Percentiles rank a stretch among this genome's conserved stretches.
Conservation (phyloP, 1,284 basidiomycete genomes). For the Pseudozyma pruni region DNA sequence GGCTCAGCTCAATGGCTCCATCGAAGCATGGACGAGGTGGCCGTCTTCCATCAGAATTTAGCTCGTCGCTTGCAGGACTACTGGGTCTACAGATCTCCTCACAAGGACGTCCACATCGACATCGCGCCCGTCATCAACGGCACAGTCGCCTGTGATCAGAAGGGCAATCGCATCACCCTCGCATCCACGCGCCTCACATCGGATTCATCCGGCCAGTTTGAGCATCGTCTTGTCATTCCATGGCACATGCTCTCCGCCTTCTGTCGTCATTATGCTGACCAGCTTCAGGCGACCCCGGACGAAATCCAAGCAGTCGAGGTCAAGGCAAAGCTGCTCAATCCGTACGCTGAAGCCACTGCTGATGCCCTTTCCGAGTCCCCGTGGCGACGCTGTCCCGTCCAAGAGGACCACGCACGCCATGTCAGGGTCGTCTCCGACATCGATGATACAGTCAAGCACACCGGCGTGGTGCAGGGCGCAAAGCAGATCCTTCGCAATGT, state of each 20-base stretch:
- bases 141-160: slow-evolving; percentile 14
- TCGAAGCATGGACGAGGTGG: slow-evolving; percentile 50
- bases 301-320: slow-evolving; percentile 43
- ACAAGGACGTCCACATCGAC: slow-evolving; percentile 50
- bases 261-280: slow-evolving; percentile 29
- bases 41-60: slow-evolving; percentile 49
- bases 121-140: slow-evolving; percentile 46
- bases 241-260: slow-evolving; percentile 53
- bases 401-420: slow-evolving; percentile 33
- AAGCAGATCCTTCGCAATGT: slow-evolving; percentile 70
- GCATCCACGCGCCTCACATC: slow-evolving; percentile 42
- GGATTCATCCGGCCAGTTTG: slow-evolving; percentile 35
- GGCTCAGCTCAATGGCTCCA: slow-evolving; percentile 50
- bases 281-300: slow-evolving; percentile 13
- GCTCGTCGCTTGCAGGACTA: slow-evolving; percentile 48
- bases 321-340: slow-evolving; percentile 21
- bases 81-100: slow-evolving; percentile 55
- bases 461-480: slow-evolving; percentile 66
- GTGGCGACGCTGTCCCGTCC: slow-evolving; percentile 37
- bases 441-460: slow-evolving; percentile 87
- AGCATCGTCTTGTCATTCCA: slow-evolving; percentile 39
- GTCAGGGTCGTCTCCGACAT: slow-evolving; percentile 85
- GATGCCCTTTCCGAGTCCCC: slow-evolving; percentile 13
- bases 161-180: slow-evolving; percentile 26
- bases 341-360: background rate